These are phyloP conservation scores for Sugiyamaella qingdaonensis DNA, from an alignment of 805 yeast species.

Conservation along the genomic window DNA sequence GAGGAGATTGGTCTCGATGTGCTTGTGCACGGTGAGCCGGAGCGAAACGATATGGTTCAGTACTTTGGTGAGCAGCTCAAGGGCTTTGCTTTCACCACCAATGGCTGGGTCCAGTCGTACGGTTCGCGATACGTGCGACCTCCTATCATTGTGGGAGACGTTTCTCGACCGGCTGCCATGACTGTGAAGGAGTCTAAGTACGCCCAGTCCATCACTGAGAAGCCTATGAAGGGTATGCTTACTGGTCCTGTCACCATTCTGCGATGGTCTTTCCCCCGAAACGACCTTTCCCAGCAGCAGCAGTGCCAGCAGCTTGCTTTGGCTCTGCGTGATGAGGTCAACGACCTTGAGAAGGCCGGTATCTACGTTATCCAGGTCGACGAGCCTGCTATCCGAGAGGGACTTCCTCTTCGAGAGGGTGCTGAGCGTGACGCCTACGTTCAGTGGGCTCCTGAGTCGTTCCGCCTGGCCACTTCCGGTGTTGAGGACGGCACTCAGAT, in stretches of 20 bases:
- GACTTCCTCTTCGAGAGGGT: constrained; percentile 98
- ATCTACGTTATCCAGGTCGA: constrained; percentile 97
- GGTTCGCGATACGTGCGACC: constrained; percentile 99
- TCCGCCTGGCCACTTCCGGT: constrained; percentile 99
- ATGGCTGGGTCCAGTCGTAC: constrained; percentile 99
- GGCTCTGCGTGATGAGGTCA: constrained; percentile 97
- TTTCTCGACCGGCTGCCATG: constrained; percentile 97
- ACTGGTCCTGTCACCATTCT: constrained; percentile 99
- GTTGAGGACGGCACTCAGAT: constrained; percentile 93
- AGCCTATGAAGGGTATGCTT: constrained; percentile 99
- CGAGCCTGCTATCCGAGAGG: constrained; percentile 99
- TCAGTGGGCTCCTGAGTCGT: constrained; percentile 98
- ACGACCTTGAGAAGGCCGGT: constrained; percentile 98
- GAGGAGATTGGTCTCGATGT: constrained; percentile 98
- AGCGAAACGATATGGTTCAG: constrained; percentile 99
- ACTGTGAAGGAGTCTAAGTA: constrained; percentile 98
- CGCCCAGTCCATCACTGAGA: constrained; percentile 93
- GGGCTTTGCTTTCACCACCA: constrained; percentile 97
- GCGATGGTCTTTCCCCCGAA: constrained; percentile 99
- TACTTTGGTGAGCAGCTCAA: constrained; percentile 98
- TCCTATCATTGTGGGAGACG: constrained; percentile 98
- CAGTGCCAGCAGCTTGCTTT: constrained; percentile 96
- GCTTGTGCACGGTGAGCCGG: constrained; percentile 99
- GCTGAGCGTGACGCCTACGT: constrained; percentile 93
- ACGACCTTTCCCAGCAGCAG: constrained; percentile 85